Evolutionary conservation across 306 rosid genomes (phyloP).

Genomic region (Pyrus betulifolia): DNA sequence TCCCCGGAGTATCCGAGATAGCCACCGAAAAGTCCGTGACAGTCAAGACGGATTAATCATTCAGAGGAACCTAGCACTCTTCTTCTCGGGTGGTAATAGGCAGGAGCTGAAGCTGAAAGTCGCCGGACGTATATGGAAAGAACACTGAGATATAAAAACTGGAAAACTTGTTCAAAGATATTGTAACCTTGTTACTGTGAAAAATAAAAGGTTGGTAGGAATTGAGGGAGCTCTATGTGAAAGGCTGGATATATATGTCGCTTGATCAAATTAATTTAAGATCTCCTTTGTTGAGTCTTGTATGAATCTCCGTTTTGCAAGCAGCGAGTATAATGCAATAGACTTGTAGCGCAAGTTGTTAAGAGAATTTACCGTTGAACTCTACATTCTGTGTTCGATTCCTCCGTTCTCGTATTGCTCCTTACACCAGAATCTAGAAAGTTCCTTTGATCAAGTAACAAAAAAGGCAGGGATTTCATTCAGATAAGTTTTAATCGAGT

Average conservation of each 20-base stretch:
- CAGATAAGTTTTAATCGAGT: neutral
- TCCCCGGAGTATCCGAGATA: conserved; percentile 50
- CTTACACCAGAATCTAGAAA: too few relatives aligned
- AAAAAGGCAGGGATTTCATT: neutral
- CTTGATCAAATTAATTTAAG: conserved; percentile 3
- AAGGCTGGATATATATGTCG: neutral
- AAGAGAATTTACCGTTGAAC: too few relatives aligned
- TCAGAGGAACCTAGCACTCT: conserved; percentile 44
- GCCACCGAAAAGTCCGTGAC: conserved; percentile 46
- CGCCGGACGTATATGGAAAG: conserved; percentile 48
- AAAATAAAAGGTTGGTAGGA: conserved; percentile 2
- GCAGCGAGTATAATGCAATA: too few relatives aligned
- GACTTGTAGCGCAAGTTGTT: too few relatives aligned
- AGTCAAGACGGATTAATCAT: conserved; percentile 48
- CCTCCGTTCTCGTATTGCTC: too few relatives aligned
- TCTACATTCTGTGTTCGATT: too few relatives aligned
- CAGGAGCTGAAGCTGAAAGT: conserved; percentile 48
- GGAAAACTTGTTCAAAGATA: neutral
- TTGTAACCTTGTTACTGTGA: neutral
- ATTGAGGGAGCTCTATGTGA: conserved; percentile 1
- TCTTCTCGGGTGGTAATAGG: conserved; percentile 35
- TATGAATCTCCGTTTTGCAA: neutral
- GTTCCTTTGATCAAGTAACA: neutral
- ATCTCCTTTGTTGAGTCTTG: neutral
- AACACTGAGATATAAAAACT: conserved; percentile 9